Evolutionary conservation across 306 rosid genomes (phyloP).

Genomic region (Rosa multiflora): DNA sequence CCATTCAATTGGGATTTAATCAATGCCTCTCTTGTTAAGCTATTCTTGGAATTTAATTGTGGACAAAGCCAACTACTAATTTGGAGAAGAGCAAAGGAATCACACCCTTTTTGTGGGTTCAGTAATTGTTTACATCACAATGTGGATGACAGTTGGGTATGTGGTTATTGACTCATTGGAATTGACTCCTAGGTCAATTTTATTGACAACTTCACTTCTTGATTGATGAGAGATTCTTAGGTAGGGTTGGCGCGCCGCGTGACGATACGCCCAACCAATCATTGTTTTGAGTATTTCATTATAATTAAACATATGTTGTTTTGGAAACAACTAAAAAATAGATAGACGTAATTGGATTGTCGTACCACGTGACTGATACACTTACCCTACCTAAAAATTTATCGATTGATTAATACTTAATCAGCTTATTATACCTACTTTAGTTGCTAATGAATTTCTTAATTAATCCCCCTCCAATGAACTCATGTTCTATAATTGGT

Average conservation of each 20-base stretch:
- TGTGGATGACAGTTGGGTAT: conserved; percentile 40
- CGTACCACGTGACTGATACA: too few relatives aligned
- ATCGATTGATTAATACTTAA: neutral
- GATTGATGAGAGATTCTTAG: too few relatives aligned
- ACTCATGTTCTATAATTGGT: neutral
- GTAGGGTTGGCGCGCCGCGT: too few relatives aligned
- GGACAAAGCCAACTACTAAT: neutral
- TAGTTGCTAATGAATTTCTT: neutral
- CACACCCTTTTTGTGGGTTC: conserved; percentile 8
- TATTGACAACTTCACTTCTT: conserved; percentile 10
- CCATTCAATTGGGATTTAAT: neutral
- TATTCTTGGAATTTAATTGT: neutral
- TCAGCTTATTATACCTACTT: neutral
- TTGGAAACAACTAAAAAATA: too few relatives aligned
- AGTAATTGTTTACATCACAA: conserved; percentile 13
- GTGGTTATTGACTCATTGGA: conserved; percentile 19
- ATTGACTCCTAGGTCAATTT: conserved; percentile 18
- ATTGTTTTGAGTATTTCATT: too few relatives aligned
- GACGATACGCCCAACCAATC: too few relatives aligned
- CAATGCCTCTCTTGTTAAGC: neutral
- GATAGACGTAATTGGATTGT: too few relatives aligned
- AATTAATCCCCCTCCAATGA: neutral
- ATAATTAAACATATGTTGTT: too few relatives aligned
- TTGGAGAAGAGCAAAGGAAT: neutral
- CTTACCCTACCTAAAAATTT: too few relatives aligned